These are phyloP conservation scores for Vigna angularis DNA, from an alignment of 306 rosid genomes.

Conservation along the genomic window DNA sequence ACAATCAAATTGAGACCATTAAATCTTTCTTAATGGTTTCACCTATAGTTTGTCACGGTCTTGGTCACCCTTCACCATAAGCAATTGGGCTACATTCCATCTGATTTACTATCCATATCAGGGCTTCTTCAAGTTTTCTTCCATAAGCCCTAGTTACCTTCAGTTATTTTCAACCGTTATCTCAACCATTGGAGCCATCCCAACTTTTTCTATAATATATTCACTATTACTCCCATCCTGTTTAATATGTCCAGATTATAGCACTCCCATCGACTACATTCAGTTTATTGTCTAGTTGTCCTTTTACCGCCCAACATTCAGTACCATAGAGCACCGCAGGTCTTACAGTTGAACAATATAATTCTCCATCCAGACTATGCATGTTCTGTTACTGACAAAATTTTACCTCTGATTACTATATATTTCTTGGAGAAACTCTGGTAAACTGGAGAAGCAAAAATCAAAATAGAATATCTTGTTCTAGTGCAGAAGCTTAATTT, in stretches of 20 bases:
- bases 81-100: not conserved
- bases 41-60: no score
- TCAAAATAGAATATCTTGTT: no score
- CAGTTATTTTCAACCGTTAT: not conserved
- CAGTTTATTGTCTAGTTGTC: not conserved
- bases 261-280: not conserved
- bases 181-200: not conserved
- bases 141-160: not conserved
- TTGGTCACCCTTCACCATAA: no score
- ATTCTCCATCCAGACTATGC: not conserved
- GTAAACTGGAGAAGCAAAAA: no score
- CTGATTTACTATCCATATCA: not conserved
- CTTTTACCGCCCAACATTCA: not conserved
- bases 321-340: not conserved
- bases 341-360: not conserved
- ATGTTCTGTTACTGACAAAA: no score
- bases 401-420: no score
- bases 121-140: not conserved
- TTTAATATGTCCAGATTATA: not conserved
- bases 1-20: not conserved
- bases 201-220: conserved; percentile 9
- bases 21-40: no score
- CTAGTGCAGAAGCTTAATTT: no score
- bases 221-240: not conserved
- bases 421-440: no score